Percentiles rank a stretch among this genome's conserved stretches.
Evolutionary conservation across 176 grass and related monocot species (phyloP).

Genomic region (Poa pratensis): DNA sequence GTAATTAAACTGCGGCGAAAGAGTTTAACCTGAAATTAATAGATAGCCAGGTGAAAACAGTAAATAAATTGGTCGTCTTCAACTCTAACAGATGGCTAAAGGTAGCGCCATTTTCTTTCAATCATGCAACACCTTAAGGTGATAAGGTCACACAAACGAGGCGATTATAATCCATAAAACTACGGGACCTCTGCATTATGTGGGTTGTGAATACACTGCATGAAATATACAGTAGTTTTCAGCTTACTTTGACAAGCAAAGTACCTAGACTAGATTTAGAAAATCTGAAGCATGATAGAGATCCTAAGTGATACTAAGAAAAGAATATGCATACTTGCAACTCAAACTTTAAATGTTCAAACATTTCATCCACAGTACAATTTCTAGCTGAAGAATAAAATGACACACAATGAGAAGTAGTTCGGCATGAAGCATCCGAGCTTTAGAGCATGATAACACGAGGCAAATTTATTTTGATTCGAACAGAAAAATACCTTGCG

Average conservation of each 20-base stretch:
- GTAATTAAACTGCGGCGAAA: background rate
- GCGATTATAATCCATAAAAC: background rate
- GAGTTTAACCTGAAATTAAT: background rate
- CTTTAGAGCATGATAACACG: background rate
- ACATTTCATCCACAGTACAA: background rate
- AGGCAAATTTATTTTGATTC: background rate
- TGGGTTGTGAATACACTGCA: background rate
- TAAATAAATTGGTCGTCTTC: background rate
- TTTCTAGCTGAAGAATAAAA: slow-evolving; percentile 17
- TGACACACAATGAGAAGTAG: background rate
- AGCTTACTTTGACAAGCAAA: background rate
- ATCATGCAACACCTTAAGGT: background rate
- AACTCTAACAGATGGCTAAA: background rate
- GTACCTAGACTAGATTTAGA: background rate
- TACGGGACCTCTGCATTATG: background rate
- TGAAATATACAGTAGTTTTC: background rate
- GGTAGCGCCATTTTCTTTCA: background rate
- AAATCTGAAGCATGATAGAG: background rate
- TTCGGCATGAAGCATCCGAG: background rate
- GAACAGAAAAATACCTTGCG: slow-evolving; percentile 34
- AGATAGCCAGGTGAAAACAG: background rate
- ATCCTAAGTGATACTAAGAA: background rate
- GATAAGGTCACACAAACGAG: background rate
- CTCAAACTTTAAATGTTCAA: background rate
- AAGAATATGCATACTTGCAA: background rate